phyloP scores from a whole-genome alignment of 768 basidiomycete genomes.

The Naganishia onofrii region DNA sequence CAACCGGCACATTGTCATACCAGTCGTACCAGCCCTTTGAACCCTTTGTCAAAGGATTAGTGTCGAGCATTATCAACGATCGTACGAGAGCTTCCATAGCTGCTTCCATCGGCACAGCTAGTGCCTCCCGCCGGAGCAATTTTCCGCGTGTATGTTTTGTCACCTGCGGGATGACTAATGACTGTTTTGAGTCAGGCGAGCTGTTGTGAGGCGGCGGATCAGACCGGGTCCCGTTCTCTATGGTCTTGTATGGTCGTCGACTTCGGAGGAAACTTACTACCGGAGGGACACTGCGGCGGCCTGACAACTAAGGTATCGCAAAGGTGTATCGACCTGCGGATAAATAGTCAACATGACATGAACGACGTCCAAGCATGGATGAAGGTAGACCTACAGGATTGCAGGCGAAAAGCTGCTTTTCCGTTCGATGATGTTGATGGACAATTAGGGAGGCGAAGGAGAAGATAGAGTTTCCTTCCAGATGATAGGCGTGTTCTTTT shows the following conservation, averaged over 20 bases:
- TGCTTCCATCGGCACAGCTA: neutral
- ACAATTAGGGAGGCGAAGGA: neutral
- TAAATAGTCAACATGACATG: no score
- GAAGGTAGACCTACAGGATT: neutral
- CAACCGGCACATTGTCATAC: no score
- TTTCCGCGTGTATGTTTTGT: neutral
- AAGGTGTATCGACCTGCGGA: no score
- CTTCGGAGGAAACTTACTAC: no score
- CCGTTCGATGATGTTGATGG: neutral
- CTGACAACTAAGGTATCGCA: no score
- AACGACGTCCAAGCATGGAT: neutral
- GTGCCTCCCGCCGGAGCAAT: neutral
- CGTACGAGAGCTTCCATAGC: slow-evolving; percentile 1
- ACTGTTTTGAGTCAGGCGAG: no score
- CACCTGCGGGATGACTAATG: neutral
- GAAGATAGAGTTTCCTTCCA: neutral
- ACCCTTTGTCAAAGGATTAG: neutral
- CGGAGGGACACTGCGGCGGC: no score
- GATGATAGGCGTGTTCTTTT: neutral
- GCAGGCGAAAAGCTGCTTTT: neutral
- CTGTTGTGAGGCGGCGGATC: neutral
- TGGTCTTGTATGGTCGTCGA: no score
- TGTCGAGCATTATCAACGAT: neutral
- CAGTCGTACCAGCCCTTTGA: neutral
- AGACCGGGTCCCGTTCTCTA: no score